Evolutionary conservation across 345 rosid genomes (phyloP), one percentile per base, ranked within the genome.

Genomic region (Salix exigua): DNA sequence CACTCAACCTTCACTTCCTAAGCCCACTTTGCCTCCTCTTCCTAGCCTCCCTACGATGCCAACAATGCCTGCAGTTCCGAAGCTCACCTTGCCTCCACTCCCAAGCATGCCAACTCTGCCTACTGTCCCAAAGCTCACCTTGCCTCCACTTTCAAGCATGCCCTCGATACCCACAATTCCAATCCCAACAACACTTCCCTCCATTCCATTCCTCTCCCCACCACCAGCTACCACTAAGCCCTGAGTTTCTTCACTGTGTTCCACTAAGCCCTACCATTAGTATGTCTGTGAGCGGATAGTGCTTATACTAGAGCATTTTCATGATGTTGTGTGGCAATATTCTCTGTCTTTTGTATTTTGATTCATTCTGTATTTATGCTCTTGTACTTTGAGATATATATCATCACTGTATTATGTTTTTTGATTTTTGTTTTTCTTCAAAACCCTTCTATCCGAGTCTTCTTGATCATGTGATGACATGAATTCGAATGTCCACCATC

Each of bases 71-170:
- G 18, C 50, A 12, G 50, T 46, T 17, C 61, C 58, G 1, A 48
- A 48, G 17, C 6, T 16, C 19, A 48, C 51, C 5, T 5, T 48
- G 60, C 60, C 60, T 19, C 60, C 60, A 7, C 23, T 53, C 21
- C 60, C 60, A 5, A 51, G 23, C 23, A 8, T 80, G 19, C 82
- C 86, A 0, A 25, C 50, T 3, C 63, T 72, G 40, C 81, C 83
- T 14, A 38, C 73, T 4, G 2, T 50, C 33, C 76, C 81, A 3
- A 60, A 72, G 71, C 12, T 77, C 17, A 61, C 30, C 23, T 14
- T 78, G 44, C 82, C 79, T 46, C 75, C 72, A 7, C 9, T 72
- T 4, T 83, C 89, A 21, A 80, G 75, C 78, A 40, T 80, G n/a
- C 83, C 86, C 2, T 50, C 71, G 0, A 5, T 35, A 1, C 37